Evolutionary conservation across 2,329 filamentous ascomycete genomes (phyloP), one percentile per base, ranked within the genome.

Genomic region (Blumeria hordei): DNA sequence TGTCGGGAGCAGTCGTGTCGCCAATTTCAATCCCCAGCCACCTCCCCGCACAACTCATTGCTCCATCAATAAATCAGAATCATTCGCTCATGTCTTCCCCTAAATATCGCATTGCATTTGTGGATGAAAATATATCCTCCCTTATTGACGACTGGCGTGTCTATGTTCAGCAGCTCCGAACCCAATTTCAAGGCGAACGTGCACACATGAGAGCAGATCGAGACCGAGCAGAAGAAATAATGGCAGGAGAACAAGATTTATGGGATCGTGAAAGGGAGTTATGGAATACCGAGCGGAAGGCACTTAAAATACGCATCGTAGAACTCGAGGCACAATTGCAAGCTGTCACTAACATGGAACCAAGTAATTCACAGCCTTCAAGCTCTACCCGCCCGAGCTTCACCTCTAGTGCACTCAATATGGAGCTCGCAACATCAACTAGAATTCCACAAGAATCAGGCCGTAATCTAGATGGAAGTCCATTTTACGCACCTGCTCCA

Each of bases 401-500:
- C 16, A 16, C 11, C 14, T 18, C 44, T 47, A 6, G 44, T 18
- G 5, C n/a, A n/a, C 16, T 11, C 2, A 63, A 60, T 55, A 34
- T 57, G 9, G 58, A 60, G 32, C 50, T 56, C 16, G 53, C 53
- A 12, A 33, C 36, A 28, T 16, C 51, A 37, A 39, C 49, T 44
- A 21, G 11, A 11, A 58, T 65, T 9, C 62, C 63, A 34, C 65
- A 67, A 57, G 65, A 67, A 55, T 65, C 64, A 9, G 65, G 65
- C 18, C 58, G 65, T 41, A 61, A 66, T 57, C 59, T 60, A 34
- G 64, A 67, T 57, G 65, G 65, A 10, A 61, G 54, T 6, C 63
- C 63, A 10, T 67, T 65, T 53, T 67, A 66, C 52, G 65, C 64
- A 14, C 65, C 64, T 11, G 63, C 63, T n/a, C 60, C 64, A 16